Conservation (phyloP, 352 stramenopile species). For the Thalassiosira mediterranea region DNA sequence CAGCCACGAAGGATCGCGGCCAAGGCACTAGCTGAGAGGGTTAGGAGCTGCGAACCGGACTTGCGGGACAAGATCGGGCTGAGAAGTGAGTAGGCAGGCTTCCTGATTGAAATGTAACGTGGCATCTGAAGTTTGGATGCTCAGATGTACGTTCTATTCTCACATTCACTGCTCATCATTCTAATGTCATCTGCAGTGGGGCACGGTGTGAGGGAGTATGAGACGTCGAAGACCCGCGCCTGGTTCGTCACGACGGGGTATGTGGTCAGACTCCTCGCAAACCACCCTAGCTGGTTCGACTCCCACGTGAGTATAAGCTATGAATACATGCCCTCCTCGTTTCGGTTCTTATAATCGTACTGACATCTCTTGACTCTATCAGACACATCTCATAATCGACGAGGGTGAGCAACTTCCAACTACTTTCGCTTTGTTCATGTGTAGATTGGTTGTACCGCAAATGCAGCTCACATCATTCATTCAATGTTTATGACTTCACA, state of each 20-base stretch:
- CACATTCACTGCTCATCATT: not conserved
- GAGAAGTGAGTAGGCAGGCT: slow-evolving; percentile 56
- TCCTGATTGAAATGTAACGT: too few species aligned
- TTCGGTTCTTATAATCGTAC: too few species aligned
- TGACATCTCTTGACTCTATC: not conserved
- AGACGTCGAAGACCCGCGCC: slow-evolving; percentile 87
- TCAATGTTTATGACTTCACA: too few species aligned
- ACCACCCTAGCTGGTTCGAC: slow-evolving; percentile 88
- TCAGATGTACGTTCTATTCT: not conserved
- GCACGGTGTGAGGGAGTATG: slow-evolving; percentile 83
- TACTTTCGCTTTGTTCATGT: not conserved
- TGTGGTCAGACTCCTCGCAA: slow-evolving; percentile 92
- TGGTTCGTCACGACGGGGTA: slow-evolving; percentile 98
- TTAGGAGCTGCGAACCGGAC: slow-evolving; percentile 72
- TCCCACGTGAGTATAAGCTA: too few species aligned
- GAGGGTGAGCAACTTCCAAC: slow-evolving; percentile 83
- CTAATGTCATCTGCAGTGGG: slow-evolving; percentile 63
- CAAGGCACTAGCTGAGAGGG: slow-evolving; percentile 90
- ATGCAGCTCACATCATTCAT: too few species aligned
- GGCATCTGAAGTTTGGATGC: not conserved
- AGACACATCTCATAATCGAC: slow-evolving; percentile 94
- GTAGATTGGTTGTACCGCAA: too few species aligned
- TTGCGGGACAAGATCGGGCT: slow-evolving; percentile 76
- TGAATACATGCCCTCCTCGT: too few species aligned
- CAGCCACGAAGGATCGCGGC: slow-evolving; percentile 94